Percentiles rank a stretch among this genome's conserved stretches.
Conservation (phyloP, 78 protist genomes). For the Speleostelium caveatum region DNA sequence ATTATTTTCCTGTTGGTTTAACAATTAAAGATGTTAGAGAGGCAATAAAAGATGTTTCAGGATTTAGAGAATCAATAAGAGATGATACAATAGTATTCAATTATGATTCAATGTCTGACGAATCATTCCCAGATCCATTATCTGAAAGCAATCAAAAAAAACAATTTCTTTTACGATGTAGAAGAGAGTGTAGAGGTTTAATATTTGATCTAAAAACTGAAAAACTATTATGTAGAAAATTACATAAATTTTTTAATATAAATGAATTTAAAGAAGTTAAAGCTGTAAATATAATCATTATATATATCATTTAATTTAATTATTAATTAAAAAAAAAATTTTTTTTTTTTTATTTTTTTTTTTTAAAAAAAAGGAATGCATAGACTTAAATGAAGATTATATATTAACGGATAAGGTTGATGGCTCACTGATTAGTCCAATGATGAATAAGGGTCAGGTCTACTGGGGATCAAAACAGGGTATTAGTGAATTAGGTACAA, state of each 20-base stretch:
- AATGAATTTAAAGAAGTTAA: conserved; percentile 51
- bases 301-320: too few species aligned
- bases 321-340: background rate
- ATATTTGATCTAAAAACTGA: conserved; percentile 14
- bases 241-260: conserved; percentile 67
- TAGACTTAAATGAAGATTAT: conserved; percentile 24
- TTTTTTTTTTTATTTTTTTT: background rate
- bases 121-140: conserved; percentile 59
- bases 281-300: too few species aligned
- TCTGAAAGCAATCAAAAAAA: conserved; percentile 1
- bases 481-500: conserved; percentile 26
- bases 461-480: conserved; percentile 68
- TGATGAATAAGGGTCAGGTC: background rate
- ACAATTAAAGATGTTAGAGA: conserved; percentile 63
- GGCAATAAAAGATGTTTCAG: conserved; percentile 42
- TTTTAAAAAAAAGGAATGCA: conserved; percentile 3
- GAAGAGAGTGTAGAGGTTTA: conserved; percentile 77
- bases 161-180: conserved; percentile 21
- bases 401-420: conserved; percentile 53
- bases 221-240: conserved; percentile 36
- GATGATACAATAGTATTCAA: conserved; percentile 26
- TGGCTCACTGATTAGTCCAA: conserved; percentile 63
- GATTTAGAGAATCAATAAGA: conserved; percentile 34
- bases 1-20: conserved; percentile 23
- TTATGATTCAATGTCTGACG: conserved; percentile 37